Base-by-base conservation (phyloP, 495 filamentous ascomycete genomes). In the Penicillium waksmanii region DNA sequence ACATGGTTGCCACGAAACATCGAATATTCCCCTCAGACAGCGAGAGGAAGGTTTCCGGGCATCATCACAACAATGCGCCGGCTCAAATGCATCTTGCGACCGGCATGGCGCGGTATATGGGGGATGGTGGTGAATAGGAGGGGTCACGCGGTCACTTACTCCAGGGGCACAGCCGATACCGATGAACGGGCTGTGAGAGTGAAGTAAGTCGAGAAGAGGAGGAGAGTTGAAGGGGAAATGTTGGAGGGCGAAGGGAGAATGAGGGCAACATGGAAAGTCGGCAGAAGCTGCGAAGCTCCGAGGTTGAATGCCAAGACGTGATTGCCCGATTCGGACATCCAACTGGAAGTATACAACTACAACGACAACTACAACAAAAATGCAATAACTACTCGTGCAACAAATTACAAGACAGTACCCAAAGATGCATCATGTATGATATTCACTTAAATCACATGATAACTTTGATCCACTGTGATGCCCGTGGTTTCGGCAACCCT, bases 251-350 rank as follows among this genome's bases (percentile, higher is more conserved):
- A 21, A 56, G 25, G 19, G 21, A 21, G 5, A 51, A 9, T 31
- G 35, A 40, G 43, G 48, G 42, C 19, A 57, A 53, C 25, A 46
- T 53, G 51, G 44, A 46, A 54, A 43, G 51, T 23, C 38, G 23
- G 17, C 51, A 60, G 50, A 63, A 44, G 64, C 59, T 53, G 63
- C 42, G 57, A 59, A 51, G 51, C 59, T 62, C 60, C 53, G 68
- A 71, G 56, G 68, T 68, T 34, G 51, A 58, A 42, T 60, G 68
- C 68, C 68, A 71, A 71, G 68, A 64, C 60, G 36, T 53, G 33
- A 9, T 19, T 63, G 49, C 65, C 67, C 53, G 34, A 66, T 66
- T 68, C 25, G 67, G 65, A 64, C 68, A 66, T 62, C 55, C 49
- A 53, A 59, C 60, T 59, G 23, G 38, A 23, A 40, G 46, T 46